Evolutionary conservation across 441 rosid genomes (phyloP), one percentile per base, ranked within the genome.

Genomic region (Macaranga tanarius): DNA sequence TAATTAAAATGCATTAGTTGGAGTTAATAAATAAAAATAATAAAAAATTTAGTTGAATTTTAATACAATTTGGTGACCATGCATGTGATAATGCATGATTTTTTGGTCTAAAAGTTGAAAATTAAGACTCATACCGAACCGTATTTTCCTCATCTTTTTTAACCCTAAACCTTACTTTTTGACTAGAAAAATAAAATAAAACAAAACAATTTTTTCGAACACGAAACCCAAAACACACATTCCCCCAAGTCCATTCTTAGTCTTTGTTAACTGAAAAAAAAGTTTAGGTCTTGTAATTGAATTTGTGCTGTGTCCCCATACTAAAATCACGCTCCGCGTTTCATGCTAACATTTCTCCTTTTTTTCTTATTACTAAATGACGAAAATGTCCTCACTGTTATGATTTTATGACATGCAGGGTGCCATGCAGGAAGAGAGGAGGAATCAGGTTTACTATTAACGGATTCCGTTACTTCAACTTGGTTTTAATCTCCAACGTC

Each of bases 381-480:
- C 83, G 0, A 38, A 47, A 67, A 0, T 80, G 77, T 22, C 79
- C 70, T 67, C 2, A 69, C 2, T 0, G 7, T 7, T 23, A 22
- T 1, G 3, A 0, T 0, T 1, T 40, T 42, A 58, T 20, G 72
- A 67, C 31, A 19, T 74, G 63, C 84, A 89, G 94, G 56, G 89
- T 86, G 75, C 89, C 94, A 9, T 89, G 94, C 92, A 79, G 88
- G 54, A 89, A 81, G 81, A 73, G 52, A 65, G 94, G 94, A 26
- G 94, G 94, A 26, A 86, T 89, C 28, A 77, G 94, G 80, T 89
- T 86, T 81, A 85, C 90, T 2, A 84, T 89, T 42, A 89, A 89
- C 83, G 94, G 94, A 5, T 87, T 87, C 87, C 89, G 89, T 47
- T 89, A 87, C 87, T 87, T 87, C 79, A 89, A 87, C 88, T 69